phyloP scores from a whole-genome alignment of 257 asterid genomes.

The Mentha longifolia region DNA sequence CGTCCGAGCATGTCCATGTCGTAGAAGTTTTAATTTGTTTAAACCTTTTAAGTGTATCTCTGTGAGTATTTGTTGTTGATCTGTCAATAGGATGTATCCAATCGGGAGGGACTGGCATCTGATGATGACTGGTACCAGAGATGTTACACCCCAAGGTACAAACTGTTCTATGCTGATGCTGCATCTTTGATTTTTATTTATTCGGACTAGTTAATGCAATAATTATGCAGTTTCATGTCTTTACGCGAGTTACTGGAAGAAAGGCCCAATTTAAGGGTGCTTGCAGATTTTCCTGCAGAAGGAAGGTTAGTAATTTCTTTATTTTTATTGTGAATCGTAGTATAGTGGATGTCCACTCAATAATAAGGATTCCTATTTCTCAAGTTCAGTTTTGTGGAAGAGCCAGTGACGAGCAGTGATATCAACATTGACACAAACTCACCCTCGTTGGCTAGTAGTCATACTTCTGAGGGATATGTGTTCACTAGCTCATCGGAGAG shows the following conservation, averaged over 20 bases:
- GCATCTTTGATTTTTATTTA: background rate
- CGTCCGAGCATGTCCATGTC: conserved; percentile 5
- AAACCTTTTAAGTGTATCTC: conserved; percentile 18
- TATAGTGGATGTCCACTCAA: conserved; percentile 3
- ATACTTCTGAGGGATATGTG: conserved; percentile 44
- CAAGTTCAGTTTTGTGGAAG: conserved; percentile 47
- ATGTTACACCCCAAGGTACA: conserved; percentile 60
- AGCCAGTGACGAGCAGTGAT: conserved; percentile 47
- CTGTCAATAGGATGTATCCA: conserved; percentile 71
- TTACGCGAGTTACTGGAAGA: conserved; percentile 51
- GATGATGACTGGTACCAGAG: conserved; percentile 70
- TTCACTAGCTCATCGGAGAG: conserved; percentile 51
- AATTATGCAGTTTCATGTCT: conserved; percentile 62
- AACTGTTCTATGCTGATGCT: conserved; percentile 27
- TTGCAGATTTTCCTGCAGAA: conserved; percentile 74
- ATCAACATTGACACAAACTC: conserved; percentile 46
- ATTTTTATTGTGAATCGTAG: conserved; percentile 25
- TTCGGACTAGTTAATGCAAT: conserved; percentile 26
- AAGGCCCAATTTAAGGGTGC: conserved; percentile 61
- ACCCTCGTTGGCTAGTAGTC: conserved; percentile 44
- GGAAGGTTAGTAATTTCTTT: conserved; percentile 49
- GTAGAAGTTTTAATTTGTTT: background rate
- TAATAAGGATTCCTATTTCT: conserved; percentile 22
- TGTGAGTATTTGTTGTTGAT: conserved; percentile 26
- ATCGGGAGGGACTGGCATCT: conserved; percentile 76